Evolutionary conservation across 768 basidiomycete species (phyloP).

Genomic region (Cystobasidium onofrii): DNA sequence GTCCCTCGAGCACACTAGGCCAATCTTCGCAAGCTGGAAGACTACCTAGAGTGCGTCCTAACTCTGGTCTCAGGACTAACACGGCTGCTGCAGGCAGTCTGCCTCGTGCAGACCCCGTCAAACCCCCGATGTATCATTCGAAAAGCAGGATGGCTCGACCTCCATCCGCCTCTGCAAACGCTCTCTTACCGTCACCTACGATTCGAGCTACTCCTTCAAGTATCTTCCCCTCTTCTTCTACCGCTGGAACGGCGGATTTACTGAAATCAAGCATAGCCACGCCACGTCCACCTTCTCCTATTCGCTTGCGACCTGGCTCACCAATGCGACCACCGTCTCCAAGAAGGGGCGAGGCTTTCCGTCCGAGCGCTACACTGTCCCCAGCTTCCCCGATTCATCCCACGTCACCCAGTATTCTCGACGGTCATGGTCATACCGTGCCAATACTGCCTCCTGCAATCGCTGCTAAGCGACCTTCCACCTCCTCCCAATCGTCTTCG

Average conservation of each 20-base stretch:
- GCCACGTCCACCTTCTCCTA: conserved; percentile 10
- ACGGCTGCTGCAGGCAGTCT: not conserved
- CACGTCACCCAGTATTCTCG: not conserved
- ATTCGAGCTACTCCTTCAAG: not conserved
- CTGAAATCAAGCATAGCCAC: no score
- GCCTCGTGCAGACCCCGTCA: not conserved
- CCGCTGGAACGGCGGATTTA: no score
- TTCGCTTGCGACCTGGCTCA: not conserved
- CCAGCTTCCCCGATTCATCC: not conserved
- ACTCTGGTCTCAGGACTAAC: not conserved
- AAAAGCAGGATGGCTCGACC: conserved; percentile 14
- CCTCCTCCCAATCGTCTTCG: conserved; percentile 24
- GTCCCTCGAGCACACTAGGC: not conserved
- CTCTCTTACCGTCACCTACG: conserved; percentile 1
- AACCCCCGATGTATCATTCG: not conserved
- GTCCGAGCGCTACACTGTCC: not conserved
- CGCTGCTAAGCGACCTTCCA: conserved; percentile 12
- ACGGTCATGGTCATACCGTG: not conserved
- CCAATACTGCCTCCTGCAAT: not conserved
- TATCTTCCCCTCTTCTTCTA: not conserved
- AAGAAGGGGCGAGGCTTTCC: not conserved
- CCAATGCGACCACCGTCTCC: not conserved
- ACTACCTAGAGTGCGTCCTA: not conserved
- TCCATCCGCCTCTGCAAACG: not conserved
- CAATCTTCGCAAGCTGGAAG: not conserved